These are phyloP conservation scores for Mortierella sp. DNA, from an alignment of 371 early-diverging fungal species.

Conservation along the genomic window DNA sequence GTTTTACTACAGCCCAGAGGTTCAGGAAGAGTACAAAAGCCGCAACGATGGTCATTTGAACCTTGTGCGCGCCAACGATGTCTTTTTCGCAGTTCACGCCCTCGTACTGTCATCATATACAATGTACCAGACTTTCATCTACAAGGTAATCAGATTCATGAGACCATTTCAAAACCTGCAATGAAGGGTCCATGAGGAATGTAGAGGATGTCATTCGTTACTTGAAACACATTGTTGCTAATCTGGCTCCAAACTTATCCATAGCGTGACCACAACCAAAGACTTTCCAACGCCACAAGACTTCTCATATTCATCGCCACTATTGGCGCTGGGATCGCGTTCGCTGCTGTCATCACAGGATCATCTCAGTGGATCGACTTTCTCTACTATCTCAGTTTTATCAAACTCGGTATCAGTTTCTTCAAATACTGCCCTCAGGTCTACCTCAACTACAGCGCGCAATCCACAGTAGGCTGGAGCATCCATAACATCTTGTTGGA, in stretches of 20 bases:
- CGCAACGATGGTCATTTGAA: slow-evolving; percentile 77
- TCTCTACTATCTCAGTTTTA: slow-evolving; percentile 77
- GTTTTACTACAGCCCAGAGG: slow-evolving; percentile 72
- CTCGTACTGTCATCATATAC: slow-evolving; percentile 74
- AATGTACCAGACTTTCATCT: slow-evolving; percentile 76
- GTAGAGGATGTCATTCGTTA: background rate
- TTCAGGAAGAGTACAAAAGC: slow-evolving; percentile 79
- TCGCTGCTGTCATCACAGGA: background rate
- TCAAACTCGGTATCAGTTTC: slow-evolving; percentile 82
- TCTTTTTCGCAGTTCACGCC: slow-evolving; percentile 90
- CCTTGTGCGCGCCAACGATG: slow-evolving; percentile 88
- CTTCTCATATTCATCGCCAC: background rate
- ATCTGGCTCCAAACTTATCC: background rate
- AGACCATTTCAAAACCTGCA: too few species aligned
- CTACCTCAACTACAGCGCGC: slow-evolving; percentile 77
- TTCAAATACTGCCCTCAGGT: slow-evolving; percentile 93
- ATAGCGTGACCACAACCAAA: background rate
- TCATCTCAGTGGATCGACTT: slow-evolving; percentile 64
- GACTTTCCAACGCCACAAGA: background rate
- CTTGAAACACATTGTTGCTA: background rate
- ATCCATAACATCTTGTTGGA: slow-evolving; percentile 92
- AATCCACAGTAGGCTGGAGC: slow-evolving; percentile 94
- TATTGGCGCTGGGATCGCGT: background rate
- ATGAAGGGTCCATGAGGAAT: too few species aligned
- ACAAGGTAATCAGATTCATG: slow-evolving; percentile 63